Percentiles rank a stretch among this genome's conserved stretches.
Evolutionary conservation across 768 basidiomycete genomes (phyloP).

Genomic region (Ramaria rubella): DNA sequence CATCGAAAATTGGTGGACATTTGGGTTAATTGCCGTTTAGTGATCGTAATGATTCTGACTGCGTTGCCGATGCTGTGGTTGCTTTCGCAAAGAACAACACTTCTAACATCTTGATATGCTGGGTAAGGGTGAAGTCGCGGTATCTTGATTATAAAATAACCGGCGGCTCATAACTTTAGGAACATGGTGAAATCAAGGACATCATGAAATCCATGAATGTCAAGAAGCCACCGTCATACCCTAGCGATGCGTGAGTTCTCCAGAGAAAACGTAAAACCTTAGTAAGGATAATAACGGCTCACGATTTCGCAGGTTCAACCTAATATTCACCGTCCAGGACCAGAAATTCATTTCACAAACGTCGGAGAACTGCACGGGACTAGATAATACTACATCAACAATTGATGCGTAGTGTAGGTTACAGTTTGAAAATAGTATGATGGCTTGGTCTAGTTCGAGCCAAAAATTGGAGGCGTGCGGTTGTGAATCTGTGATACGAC

Average conservation of each 20-base stretch:
- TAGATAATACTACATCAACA: too few species aligned
- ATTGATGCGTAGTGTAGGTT: too few species aligned
- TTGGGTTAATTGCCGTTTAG: too few species aligned
- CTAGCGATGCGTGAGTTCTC: slow-evolving; percentile 10
- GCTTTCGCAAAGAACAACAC: slow-evolving; percentile 2
- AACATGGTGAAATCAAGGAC: slow-evolving; percentile 10
- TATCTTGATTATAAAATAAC: neutral
- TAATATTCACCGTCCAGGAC: slow-evolving; percentile 12
- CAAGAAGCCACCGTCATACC: slow-evolving; percentile 10
- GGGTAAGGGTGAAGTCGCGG: neutral
- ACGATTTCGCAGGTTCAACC: slow-evolving; percentile 7
- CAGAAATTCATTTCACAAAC: slow-evolving; percentile 11
- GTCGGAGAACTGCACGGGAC: slow-evolving; percentile 12
- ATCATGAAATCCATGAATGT: slow-evolving; percentile 10
- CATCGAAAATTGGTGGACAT: too few species aligned
- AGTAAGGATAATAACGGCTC: neutral
- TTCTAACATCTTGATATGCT: slow-evolving; percentile 13
- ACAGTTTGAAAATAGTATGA: too few species aligned
- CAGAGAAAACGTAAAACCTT: too few species aligned
- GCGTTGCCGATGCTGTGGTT: slow-evolving; percentile 12
- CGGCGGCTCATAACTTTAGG: neutral
- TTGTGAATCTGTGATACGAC: too few species aligned
- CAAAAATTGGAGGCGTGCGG: too few species aligned
- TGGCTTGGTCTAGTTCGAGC: too few species aligned
- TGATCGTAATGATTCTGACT: slow-evolving; percentile 12